phyloP scores from a whole-genome alignment of 306 rosid species.

The Acmispon strigosus region DNA sequence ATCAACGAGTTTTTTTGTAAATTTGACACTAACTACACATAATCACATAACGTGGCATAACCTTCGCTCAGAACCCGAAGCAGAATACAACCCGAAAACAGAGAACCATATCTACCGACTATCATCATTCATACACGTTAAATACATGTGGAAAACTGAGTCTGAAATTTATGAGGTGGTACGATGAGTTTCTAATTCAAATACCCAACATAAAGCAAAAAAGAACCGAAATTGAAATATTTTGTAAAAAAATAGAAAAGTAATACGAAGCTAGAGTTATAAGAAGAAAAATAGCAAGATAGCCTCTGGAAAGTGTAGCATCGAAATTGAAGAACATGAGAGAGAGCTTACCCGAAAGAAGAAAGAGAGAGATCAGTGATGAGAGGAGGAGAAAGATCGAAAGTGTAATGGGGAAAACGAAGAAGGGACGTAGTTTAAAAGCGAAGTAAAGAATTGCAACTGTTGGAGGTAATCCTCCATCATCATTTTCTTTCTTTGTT shows the following conservation, averaged over 20 bases:
- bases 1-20: not conserved
- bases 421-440: conserved; percentile 53
- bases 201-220: conserved; percentile 9
- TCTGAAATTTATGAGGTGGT: not conserved
- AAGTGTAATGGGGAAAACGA: conserved; percentile 32
- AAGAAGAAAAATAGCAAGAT: not conserved
- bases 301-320: conserved; percentile 15
- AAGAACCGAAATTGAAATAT: not conserved
- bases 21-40: not conserved
- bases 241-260: not conserved
- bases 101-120: not conserved
- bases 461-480: not conserved
- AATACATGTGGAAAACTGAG: not conserved
- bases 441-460: conserved; percentile 59
- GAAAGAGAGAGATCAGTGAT: not conserved
- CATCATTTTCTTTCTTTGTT: conserved; percentile 7
- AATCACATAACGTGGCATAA: not conserved
- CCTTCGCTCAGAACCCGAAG: not conserved
- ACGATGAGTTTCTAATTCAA: conserved; percentile 18
- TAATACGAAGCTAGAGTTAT: not conserved
- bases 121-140: not conserved
- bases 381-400: conserved; percentile 48
- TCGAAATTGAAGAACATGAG: not conserved
- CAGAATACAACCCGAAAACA: not conserved
- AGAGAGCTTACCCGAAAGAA: conserved; percentile 4